Evolutionary conservation across 805 yeast species (phyloP).

Genomic region (Kazachstania bromeliacearum): DNA sequence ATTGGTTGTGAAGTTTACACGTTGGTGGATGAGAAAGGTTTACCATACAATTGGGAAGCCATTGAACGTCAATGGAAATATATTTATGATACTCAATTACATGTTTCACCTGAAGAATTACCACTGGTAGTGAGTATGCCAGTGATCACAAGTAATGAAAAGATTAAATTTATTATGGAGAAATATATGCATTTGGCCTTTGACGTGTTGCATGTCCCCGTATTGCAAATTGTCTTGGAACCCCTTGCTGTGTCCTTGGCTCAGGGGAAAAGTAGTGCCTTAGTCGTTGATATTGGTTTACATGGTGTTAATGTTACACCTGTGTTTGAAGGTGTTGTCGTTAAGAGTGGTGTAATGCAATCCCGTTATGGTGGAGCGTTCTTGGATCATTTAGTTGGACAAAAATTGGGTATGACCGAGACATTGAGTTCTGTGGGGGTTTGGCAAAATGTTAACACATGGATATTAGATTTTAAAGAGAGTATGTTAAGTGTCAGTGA

Average conservation of each 20-base stretch:
- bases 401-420: constrained; percentile 32
- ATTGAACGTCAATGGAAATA: constrained; percentile 59
- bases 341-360: constrained; percentile 54
- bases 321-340: constrained; percentile 62
- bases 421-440: constrained; percentile 9
- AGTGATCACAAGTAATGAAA: constrained; percentile 11
- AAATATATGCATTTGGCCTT: constrained; percentile 64
- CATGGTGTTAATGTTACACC: constrained; percentile 66
- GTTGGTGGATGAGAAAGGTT: constrained; percentile 42
- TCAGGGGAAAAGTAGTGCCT: constrained; percentile 66
- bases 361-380: constrained; percentile 81
- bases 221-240: constrained; percentile 62
- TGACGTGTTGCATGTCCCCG: constrained; percentile 64
- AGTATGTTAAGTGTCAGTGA: constrained; percentile 25
- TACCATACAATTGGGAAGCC: constrained; percentile 65
- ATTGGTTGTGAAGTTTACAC: constrained; percentile 34
- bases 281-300: constrained; percentile 75
- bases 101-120: constrained; percentile 46
- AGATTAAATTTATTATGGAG: constrained; percentile 36
- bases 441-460: constrained; percentile 23
- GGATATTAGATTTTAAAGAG: constrained; percentile 26
- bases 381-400: constrained; percentile 52
- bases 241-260: constrained; percentile 74
- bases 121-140: constrained; percentile 49
- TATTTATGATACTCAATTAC: constrained; percentile 43